These are phyloP conservation scores for Stromatinia cepivora DNA, from an alignment of 2,329 filamentous ascomycete species.

Conservation along the genomic window DNA sequence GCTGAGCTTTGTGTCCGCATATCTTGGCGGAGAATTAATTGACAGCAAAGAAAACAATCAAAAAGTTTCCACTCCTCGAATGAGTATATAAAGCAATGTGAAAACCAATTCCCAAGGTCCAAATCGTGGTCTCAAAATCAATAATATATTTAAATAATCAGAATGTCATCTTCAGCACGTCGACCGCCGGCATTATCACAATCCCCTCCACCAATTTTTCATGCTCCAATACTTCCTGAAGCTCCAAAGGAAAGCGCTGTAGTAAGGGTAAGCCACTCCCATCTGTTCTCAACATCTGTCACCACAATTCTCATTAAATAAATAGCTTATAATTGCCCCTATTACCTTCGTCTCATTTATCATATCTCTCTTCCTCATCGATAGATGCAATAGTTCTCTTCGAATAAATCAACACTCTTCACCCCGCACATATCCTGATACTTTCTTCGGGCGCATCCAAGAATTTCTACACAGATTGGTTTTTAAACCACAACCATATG, in stretches of 20 bases:
- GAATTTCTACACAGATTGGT: slow-evolving; percentile 31
- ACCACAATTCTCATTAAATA: background rate
- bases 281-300: background rate
- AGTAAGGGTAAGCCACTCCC: slow-evolving; percentile 30
- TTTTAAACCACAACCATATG: slow-evolving; percentile 32
- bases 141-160: background rate
- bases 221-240: slow-evolving; percentile 27
- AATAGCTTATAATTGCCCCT: slow-evolving; percentile 39
- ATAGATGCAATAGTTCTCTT: slow-evolving; percentile 31
- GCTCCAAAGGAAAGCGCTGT: slow-evolving; percentile 35
- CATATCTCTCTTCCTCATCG: slow-evolving; percentile 40
- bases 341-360: slow-evolving; percentile 41
- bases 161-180: slow-evolving; percentile 16
- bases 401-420: slow-evolving; percentile 29
- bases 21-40: background rate
- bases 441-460: slow-evolving; percentile 25
- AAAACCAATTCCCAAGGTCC: background rate
- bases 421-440: slow-evolving; percentile 23
- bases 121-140: background rate
- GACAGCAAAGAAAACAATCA: background rate
- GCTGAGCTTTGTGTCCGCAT: slow-evolving; percentile 8
- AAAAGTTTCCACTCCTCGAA: background rate
- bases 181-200: slow-evolving; percentile 22
- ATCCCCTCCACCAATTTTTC: slow-evolving; percentile 2
- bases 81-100: slow-evolving; percentile 9